Percentiles rank a stretch among this genome's conserved stretches.
phyloP scores from a whole-genome alignment of 805 yeast genomes.

The Pichia nanzhaoensis region DNA sequence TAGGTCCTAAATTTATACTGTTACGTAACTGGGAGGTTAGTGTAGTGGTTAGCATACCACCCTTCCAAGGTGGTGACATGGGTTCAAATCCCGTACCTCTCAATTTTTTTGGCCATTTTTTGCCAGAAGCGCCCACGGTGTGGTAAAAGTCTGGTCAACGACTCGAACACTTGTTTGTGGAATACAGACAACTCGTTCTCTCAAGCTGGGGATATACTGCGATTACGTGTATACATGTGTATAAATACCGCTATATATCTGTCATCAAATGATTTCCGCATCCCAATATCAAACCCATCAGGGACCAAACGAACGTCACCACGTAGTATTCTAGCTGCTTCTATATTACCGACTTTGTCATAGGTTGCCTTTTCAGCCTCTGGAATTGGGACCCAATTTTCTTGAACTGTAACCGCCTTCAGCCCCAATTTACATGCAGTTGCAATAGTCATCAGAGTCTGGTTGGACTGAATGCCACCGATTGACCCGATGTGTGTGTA shows the following conservation, averaged over 20 bases:
- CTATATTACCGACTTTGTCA: slow-evolving; percentile 32
- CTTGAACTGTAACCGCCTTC: slow-evolving; percentile 32
- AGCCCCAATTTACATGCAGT: slow-evolving; percentile 32
- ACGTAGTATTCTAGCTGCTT: slow-evolving; percentile 32
- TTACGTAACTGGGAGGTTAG: slow-evolving; percentile 57
- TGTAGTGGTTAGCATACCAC: slow-evolving; percentile 89
- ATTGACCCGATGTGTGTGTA: slow-evolving; percentile 32
- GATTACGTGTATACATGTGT: too few relatives aligned
- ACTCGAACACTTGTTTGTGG: too few relatives aligned
- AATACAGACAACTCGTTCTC: too few relatives aligned
- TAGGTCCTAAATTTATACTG: neutral
- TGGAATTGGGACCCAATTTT: slow-evolving; percentile 32
- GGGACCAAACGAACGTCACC: slow-evolving; percentile 32
- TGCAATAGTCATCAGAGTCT: slow-evolving; percentile 32
- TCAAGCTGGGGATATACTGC: too few relatives aligned
- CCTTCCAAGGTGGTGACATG: slow-evolving; percentile 93
- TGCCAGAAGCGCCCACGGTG: too few relatives aligned
- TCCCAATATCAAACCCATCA: slow-evolving; percentile 32
- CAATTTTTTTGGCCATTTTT: slow-evolving; percentile 27
- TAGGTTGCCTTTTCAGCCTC: slow-evolving; percentile 26
- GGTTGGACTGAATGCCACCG: slow-evolving; percentile 32
- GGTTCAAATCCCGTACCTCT: slow-evolving; percentile 93
- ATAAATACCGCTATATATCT: too few relatives aligned
- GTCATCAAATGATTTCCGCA: slow-evolving; percentile 31
- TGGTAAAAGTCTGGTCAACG: too few relatives aligned